Evolutionary conservation across 2,329 filamentous ascomycete species (phyloP), one percentile per base, ranked within the genome.

Genomic region (Sporothrix inflata): DNA sequence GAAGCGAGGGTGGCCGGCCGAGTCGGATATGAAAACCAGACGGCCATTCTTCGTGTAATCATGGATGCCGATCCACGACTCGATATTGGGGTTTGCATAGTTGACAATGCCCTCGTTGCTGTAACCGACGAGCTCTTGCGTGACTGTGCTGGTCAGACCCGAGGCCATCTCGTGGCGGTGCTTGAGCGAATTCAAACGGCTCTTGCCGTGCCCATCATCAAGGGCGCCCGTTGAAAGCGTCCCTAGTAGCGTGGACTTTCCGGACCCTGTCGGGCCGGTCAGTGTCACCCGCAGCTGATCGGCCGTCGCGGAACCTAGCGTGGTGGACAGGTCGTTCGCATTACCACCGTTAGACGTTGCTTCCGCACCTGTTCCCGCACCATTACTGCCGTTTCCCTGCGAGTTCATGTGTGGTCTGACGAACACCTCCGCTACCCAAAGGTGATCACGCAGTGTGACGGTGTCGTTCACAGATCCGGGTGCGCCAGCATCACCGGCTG

Each of bases 21-120:
- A 97, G 81, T 99, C 96, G 0, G 94, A 93, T 7, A 98, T 85
- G 76, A 98, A 94, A 5, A 96, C 93, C 3, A 99, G 82, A 24
- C 94, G 90, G 2, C 91, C 93, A 73, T 86, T 82, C 73, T 91
- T 89, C 0, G 93, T 89, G 66, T 90, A 88, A 49, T 92, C 91
- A 79, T 99, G 96, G 69, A 98, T 96, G 79, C 98, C 95, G 70
- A 93, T 90, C 96, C 96, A 99, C 0, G 94, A 94, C 73, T 94
- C 92, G 63, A 98, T 91, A 78, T 97, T 94, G 16, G 90, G 91
- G 73, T 92, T 91, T 3, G 92, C 91, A 79, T 97, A 98, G 79
- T 97, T 98, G 77, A 97, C 85, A 51, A 96, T 85, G 11, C 78
- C 78, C 34, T 78, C 78, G 4, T 84, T 82, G 55, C 87, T 86